These are phyloP conservation scores for Polymyxa betae DNA, from an alignment of 208 protist species.

Conservation along the genomic window DNA sequence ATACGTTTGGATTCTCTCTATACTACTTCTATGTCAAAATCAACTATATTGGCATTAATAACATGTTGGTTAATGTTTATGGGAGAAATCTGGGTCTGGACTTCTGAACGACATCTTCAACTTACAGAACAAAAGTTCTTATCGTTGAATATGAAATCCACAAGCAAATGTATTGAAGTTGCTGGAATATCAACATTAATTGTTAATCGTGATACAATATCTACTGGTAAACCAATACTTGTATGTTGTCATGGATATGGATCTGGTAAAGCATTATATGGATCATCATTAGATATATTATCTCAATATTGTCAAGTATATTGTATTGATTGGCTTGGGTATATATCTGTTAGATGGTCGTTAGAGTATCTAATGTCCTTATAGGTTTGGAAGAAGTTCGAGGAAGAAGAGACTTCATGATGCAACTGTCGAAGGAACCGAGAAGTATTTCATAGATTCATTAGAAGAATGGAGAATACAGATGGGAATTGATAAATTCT, in stretches of 20 bases:
- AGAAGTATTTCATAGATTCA: conserved; percentile 43
- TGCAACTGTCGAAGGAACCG: background rate
- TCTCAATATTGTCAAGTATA: conserved; percentile 16
- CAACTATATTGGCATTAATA: background rate
- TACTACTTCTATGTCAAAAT: background rate
- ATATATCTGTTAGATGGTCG: background rate
- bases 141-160: background rate
- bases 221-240: background rate
- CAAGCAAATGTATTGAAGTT: background rate
- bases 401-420: background rate
- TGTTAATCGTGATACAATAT: background rate
- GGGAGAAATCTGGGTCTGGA: conserved; percentile 7
- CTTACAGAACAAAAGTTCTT: background rate
- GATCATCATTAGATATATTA: background rate
- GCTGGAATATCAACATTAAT: conserved; percentile 41
- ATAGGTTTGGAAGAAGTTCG: conserved; percentile 40
- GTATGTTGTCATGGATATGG: conserved; percentile 41
- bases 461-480: background rate
- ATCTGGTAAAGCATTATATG: conserved; percentile 22
- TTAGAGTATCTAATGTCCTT: background rate
- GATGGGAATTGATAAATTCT: conserved; percentile 9
- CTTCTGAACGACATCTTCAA: conserved; percentile 34
- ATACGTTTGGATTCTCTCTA: background rate
- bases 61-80: conserved; percentile 4
- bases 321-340: conserved; percentile 48